A percentile compares a stretch with the other conserved stretches of the same genome.
phyloP scores from a whole-genome alignment of 2,329 filamentous ascomycete species.

The Periglandula ipomoeae region DNA sequence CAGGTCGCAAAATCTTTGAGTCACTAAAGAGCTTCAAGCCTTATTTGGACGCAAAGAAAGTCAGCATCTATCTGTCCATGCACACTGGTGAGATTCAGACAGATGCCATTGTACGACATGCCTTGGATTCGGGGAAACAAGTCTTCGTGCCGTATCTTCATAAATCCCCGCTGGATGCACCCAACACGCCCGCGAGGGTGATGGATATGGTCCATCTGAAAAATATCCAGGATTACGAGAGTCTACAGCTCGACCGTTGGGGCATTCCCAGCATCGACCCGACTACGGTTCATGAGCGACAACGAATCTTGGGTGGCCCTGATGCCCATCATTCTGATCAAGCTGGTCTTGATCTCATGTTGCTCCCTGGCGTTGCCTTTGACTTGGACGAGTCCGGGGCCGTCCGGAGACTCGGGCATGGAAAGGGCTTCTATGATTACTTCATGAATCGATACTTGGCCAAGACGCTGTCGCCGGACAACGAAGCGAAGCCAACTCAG shows the following conservation, averaged over 20 bases:
- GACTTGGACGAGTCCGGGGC: slow-evolving; percentile 48
- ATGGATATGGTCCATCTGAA: slow-evolving; percentile 93
- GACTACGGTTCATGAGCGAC: slow-evolving; percentile 54
- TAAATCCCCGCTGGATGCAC: slow-evolving; percentile 38
- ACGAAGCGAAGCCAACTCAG: slow-evolving; percentile 30
- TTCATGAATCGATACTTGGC: slow-evolving; percentile 69
- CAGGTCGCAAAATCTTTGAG: slow-evolving; percentile 58
- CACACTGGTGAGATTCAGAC: slow-evolving; percentile 80
- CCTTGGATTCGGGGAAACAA: slow-evolving; percentile 65
- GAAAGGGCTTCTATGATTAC: slow-evolving; percentile 94
- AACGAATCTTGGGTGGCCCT: slow-evolving; percentile 62
- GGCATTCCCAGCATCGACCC: slow-evolving; percentile 80
- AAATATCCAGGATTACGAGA: slow-evolving; percentile 67
- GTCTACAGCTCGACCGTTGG: slow-evolving; percentile 73
- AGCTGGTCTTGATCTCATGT: slow-evolving; percentile 66
- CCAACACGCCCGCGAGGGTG: slow-evolving; percentile 50
- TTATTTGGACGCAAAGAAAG: slow-evolving; percentile 63
- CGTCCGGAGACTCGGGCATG: slow-evolving; percentile 77
- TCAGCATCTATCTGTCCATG: slow-evolving; percentile 93
- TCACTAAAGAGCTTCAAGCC: slow-evolving; percentile 58
- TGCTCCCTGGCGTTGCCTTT: slow-evolving; percentile 91
- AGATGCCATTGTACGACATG: slow-evolving; percentile 69
- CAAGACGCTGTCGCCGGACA: slow-evolving; percentile 28
- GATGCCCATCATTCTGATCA: slow-evolving; percentile 33
- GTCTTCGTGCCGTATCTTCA: slow-evolving; percentile 91